These are phyloP conservation scores for Neoscytalidium dimidiatum DNA, from an alignment of 2,329 filamentous ascomycete genomes.

Conservation along the genomic window DNA sequence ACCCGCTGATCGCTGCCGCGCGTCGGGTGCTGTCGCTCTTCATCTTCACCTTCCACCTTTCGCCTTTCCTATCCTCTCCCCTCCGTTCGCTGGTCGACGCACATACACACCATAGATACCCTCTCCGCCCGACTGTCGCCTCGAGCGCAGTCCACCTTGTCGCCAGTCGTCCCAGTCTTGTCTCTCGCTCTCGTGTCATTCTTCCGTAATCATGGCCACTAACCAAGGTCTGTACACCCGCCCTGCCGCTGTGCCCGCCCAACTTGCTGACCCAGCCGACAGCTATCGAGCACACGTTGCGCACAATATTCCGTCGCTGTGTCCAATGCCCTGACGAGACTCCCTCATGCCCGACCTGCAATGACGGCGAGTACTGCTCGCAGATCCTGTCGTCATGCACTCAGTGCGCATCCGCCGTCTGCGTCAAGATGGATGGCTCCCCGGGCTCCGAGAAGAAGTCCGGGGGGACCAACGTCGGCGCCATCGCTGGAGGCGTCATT, in stretches of 20 bases:
- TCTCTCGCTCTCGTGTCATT: background rate
- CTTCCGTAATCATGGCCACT: background rate
- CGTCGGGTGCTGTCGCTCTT: background rate
- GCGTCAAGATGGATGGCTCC: slow-evolving; percentile 46
- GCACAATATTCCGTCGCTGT: slow-evolving; percentile 59
- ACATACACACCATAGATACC: slow-evolving; percentile 8
- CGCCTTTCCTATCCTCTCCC: background rate
- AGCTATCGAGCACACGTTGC: slow-evolving; percentile 41
- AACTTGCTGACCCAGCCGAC: background rate
- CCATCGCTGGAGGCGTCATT: slow-evolving; percentile 88
- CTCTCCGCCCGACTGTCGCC: background rate
- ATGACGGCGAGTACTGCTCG: slow-evolving; percentile 57
- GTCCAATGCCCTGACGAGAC: slow-evolving; percentile 54
- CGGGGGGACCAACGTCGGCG: slow-evolving; percentile 68
- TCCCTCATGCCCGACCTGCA: slow-evolving; percentile 64
- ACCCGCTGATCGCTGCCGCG: slow-evolving; percentile 14
- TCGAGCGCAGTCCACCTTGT: background rate
- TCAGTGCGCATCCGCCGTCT: slow-evolving; percentile 60
- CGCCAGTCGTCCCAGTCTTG: background rate
- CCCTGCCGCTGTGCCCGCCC: background rate
- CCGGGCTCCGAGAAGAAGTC: slow-evolving; percentile 33
- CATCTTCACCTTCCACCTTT: background rate
- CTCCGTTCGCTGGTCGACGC: slow-evolving; percentile 14
- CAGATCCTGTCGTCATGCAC: slow-evolving; percentile 62
- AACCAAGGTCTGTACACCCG: slow-evolving; percentile 5